Percentiles rank a stretch among this genome's conserved stretches.
Conservation (phyloP, 169 alveolate genomes). For the Plasmodium reichenowi region DNA sequence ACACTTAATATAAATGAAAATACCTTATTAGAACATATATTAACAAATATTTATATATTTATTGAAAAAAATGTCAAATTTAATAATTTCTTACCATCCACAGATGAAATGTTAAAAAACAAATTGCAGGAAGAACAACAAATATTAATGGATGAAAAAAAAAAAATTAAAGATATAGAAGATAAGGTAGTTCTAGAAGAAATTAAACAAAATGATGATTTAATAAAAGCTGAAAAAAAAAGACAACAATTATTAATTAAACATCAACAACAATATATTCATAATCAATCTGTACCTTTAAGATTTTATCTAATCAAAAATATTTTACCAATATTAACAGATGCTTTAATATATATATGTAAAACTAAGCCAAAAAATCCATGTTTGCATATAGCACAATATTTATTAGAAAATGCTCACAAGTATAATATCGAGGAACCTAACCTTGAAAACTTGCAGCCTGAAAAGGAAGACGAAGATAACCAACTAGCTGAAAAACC, state of each 20-base stretch:
- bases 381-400: conserved; percentile 62
- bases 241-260: conserved; percentile 53
- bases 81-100: conserved; percentile 51
- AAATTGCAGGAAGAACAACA: conserved; percentile 20
- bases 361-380: conserved; percentile 65
- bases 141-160: conserved; percentile 13
- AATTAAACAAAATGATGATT: conserved; percentile 36
- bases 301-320: conserved; percentile 59
- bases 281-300: conserved; percentile 52
- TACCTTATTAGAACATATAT: conserved; percentile 27
- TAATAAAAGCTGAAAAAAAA: conserved; percentile 64
- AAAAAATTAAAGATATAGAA: conserved; percentile 17
- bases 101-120: conserved; percentile 25
- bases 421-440: conserved; percentile 49
- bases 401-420: conserved; percentile 61
- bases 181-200: conserved; percentile 15
- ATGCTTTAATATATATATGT: conserved; percentile 62
- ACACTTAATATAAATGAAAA: conserved; percentile 37
- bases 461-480: background rate
- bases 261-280: conserved; percentile 62
- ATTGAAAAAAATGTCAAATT: conserved; percentile 49
- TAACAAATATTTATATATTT: conserved; percentile 53
- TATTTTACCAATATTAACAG: conserved; percentile 60
- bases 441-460: background rate
- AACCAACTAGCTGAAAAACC: background rate